Base-by-base conservation (phyloP, 1,139 yeast species). In the Sugiyamaella paludigena region DNA sequence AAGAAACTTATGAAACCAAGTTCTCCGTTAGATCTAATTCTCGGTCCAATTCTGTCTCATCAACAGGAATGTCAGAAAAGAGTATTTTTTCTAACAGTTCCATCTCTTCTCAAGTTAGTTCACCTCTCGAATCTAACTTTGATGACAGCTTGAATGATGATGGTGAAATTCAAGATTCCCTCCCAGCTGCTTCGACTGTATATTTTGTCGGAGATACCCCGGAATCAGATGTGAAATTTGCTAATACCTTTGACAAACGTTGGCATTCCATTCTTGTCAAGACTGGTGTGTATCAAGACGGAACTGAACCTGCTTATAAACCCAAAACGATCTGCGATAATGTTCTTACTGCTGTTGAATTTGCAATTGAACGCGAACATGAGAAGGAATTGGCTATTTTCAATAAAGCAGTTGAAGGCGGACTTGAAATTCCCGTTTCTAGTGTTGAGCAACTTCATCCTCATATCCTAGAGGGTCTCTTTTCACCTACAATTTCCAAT, bases 191-290 rank as follows among this genome's bases (percentile, higher is more conserved):
- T 1, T 83, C 88, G 5, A 84, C 92, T 0, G 94, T 86, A 15
- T 87, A 86, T 67, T 87, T 87, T 71, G 94, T 87, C 43, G 95
- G 95, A 58, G 95, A 87, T 65, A 87, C 95, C n/a, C 95, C 95
- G 12, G 95, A 86, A 67, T 83, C 91, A 4, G 95, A 87, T 68
- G 86, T 87, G 56, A 75, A 94, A 64, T 87, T 87, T 69, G 95
- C 95, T 47, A 87, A 87, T 70, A 81, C 89, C 19, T 92, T 85
- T 67, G 95, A 87, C 64, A 79, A 78, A 52, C 80, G 87, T 37
- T 87, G 95, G 95, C 81, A 77, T 66, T 85, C 94, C 16, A 86
- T 86, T 52, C 75, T 87, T 64, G 95, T 87, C 37, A 83, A 86
- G 68, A 87, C 95, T 32, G 95, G 95, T 63, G 95, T 87, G 49